Evolutionary conservation across 139 green algal species (phyloP), one percentile per base, ranked within the genome.

Genomic region (Zygnema cylindricum): DNA sequence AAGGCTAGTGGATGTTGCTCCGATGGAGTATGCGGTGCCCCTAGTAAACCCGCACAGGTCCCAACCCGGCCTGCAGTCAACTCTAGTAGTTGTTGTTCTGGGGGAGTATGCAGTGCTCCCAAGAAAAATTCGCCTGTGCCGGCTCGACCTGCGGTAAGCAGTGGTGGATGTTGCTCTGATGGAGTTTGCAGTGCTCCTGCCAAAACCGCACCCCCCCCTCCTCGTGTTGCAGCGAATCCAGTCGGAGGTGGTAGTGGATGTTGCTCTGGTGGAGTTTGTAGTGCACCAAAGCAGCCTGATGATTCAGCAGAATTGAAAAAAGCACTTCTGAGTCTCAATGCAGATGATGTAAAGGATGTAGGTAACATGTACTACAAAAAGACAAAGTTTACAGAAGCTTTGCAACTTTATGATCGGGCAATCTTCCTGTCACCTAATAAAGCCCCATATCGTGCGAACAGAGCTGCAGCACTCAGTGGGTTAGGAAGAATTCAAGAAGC

Each of bases 361-460:
- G 76, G 76, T 30, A 83, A 83, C 76, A 35, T 35, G 76, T 83
- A 83, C 32, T 83, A 83, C 76, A 83, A 83, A 55, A 55, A 49
- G 76, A 35, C 33, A 3, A 49, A 55, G 41, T 83, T 83, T 55
- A 7, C 76, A 38, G 76, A 83, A 49, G 76, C 76, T n/a, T 55
- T 83, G 43, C 76, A 83, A 55, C 76, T 83, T 35, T 83, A 83
- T 55, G 76, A 83, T 35, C 76, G 76, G 41, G 76, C 76, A 32
- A 55, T 83, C 3, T 49, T 55, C 0, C 36, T 86, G 39, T 57
- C 82, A 30, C 82, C 82, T 33, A 0, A 41, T 38, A 38, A 30
- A 39, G 82, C 82, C 2, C 57, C 38, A 32, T 88, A 88, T 73
- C 82, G 82, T 32, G 82, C 82, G 25, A 88, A 88, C 63, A 30